Evolutionary conservation across 768 basidiomycete species (phyloP), one percentile per base, ranked within the genome.

Genomic region (Plicaturopsis crispa): DNA sequence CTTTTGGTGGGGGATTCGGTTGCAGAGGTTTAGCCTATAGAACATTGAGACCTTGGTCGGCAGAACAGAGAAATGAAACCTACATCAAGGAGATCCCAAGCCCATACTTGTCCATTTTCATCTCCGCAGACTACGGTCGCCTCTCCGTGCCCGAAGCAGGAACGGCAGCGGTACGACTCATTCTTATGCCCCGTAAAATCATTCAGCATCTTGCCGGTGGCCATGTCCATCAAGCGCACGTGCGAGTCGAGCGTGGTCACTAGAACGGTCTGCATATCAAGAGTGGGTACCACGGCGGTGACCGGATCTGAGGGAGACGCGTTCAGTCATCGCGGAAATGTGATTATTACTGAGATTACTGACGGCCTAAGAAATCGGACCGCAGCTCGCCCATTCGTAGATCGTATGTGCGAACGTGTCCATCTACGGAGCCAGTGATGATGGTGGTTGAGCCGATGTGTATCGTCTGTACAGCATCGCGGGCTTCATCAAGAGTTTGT

Each of bases 31-130:
- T 78, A 6, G 77, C 88, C 92, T 93, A 47, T 17, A 16, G 7
- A 42, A 38, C 31, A 35, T 33, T 31, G 31, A 18, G 28, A 38
- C 42, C 45, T 47, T 34, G 26, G 33, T 22, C 35, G 22, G 32
- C 32, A 35, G 23, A 21, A 39, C 36, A 36, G 32, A 31, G 14
- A 32, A 28, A 22, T 34, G 31, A 13, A 36, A 51, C 57, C 53
- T 59, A 93, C 93, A 56, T 89, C 85, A 16, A 97, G 73, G 42
- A 97, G 65, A 49, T 94, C 89, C 93, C 93, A 99, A 30, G 78
- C 78, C 89, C 90, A 96, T 3, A 99, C 65, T 43, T 61, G 64
- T 1, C 96, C 96, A 6, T 81, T 73, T 59, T 97, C 96, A 54
- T 98, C 96, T 6, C 96, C 96, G 43, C 77, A 81, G 4, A 94